These are phyloP conservation scores for Tuber indicum DNA, from an alignment of 495 filamentous ascomycete genomes.

Conservation along the genomic window DNA sequence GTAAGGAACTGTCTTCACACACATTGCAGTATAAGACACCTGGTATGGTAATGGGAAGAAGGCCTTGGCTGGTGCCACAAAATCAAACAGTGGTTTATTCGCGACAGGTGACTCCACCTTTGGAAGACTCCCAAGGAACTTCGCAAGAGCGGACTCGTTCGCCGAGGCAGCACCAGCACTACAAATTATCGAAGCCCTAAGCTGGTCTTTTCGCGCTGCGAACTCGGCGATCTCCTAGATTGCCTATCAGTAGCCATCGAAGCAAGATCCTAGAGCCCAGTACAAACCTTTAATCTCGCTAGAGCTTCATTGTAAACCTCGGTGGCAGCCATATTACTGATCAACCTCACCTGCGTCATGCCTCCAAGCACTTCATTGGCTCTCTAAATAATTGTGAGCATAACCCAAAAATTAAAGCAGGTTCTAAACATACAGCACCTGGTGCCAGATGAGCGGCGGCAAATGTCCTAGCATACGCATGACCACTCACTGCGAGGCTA, in stretches of 20 bases:
- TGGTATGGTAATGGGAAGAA: slow-evolving; percentile 96
- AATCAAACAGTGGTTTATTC: slow-evolving; percentile 39
- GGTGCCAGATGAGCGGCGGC: slow-evolving; percentile 72
- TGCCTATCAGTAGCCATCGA: slow-evolving; percentile 29
- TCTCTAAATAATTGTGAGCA: slow-evolving; percentile 7
- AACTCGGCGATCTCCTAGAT: slow-evolving; percentile 36
- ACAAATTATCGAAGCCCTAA: slow-evolving; percentile 84
- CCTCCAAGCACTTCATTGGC: slow-evolving; percentile 71
- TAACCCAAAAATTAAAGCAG: neutral
- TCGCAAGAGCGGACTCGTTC: slow-evolving; percentile 67
- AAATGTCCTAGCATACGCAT: slow-evolving; percentile 72
- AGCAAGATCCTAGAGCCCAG: slow-evolving; percentile 62
- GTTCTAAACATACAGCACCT: slow-evolving; percentile 53
- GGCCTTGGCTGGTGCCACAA: slow-evolving; percentile 53
- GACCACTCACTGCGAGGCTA: slow-evolving; percentile 77
- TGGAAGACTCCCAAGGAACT: slow-evolving; percentile 52
- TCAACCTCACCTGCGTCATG: slow-evolving; percentile 80
- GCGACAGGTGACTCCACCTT: slow-evolving; percentile 37
- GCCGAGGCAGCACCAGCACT: slow-evolving; percentile 58
- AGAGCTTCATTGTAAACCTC: slow-evolving; percentile 57
- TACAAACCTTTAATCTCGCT: slow-evolving; percentile 74
- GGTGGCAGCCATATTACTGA: slow-evolving; percentile 58
- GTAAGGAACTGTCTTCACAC: slow-evolving; percentile 80
- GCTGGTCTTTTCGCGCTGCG: slow-evolving; percentile 46
- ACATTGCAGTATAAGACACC: slow-evolving; percentile 82